These are phyloP conservation scores for Phaeoacremonium minimum DNA, from an alignment of 2,329 filamentous ascomycete species.

Conservation along the genomic window DNA sequence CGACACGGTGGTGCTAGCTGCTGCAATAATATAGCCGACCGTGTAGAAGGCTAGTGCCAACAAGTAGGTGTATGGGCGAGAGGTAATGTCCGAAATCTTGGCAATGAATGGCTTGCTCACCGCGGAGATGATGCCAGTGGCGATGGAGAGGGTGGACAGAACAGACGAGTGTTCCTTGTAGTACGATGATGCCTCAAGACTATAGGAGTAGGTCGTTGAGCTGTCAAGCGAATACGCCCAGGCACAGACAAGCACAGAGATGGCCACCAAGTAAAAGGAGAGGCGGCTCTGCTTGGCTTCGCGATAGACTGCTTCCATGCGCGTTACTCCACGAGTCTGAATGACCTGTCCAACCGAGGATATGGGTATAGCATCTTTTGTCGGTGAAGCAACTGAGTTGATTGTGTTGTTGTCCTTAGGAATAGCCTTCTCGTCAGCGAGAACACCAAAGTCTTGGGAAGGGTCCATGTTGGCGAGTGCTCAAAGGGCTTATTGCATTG, in stretches of 20 bases:
- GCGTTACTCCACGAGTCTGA: slow-evolving; percentile 19
- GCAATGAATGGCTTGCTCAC: slow-evolving; percentile 33
- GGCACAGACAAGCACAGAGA: slow-evolving; percentile 22
- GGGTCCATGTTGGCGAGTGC: no score
- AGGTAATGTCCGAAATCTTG: slow-evolving; percentile 31
- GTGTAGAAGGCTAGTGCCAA: slow-evolving; percentile 32
- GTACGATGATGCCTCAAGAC: slow-evolving; percentile 25
- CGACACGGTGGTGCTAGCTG: slow-evolving; percentile 22
- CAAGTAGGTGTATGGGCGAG: slow-evolving; percentile 31
- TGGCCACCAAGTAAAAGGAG: slow-evolving; percentile 18
- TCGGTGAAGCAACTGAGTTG: no score
- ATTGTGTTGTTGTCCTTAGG: background rate
- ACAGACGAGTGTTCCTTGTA: slow-evolving; percentile 24
- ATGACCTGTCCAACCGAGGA: slow-evolving; percentile 10
- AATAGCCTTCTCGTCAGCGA: background rate
- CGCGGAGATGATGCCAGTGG: slow-evolving; percentile 29
- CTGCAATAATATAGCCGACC: slow-evolving; percentile 28
- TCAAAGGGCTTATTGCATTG: no score
- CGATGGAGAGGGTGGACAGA: slow-evolving; percentile 24
- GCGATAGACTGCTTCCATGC: slow-evolving; percentile 24
- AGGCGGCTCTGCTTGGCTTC: slow-evolving; percentile 15
- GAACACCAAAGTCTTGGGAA: no score
- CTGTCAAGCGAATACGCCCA: slow-evolving; percentile 30
- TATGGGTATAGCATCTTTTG: background rate
- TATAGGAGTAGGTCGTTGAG: slow-evolving; percentile 28